These are phyloP conservation scores for Craterostigma plantagineum DNA, from an alignment of 257 asterid species.

Conservation along the genomic window DNA sequence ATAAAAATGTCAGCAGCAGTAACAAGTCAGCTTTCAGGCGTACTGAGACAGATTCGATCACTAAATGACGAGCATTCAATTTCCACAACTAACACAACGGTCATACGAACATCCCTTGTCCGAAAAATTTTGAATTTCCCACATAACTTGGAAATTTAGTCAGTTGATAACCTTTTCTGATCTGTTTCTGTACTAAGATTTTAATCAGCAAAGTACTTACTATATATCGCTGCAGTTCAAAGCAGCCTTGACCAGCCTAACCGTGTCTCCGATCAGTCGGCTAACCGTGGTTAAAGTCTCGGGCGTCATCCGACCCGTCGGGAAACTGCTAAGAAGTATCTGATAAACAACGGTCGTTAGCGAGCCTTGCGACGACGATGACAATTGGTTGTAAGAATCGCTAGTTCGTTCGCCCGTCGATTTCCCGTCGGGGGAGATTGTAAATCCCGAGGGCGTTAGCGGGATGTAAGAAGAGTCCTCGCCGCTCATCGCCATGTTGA, in stretches of 20 bases:
- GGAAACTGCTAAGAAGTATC: constrained; percentile 54
- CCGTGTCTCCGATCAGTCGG: constrained; percentile 54
- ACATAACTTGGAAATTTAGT: too few relatives aligned
- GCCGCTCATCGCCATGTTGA: constrained; percentile 87
- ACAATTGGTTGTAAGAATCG: constrained; percentile 15
- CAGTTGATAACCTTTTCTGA: too few relatives aligned
- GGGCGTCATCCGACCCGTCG: constrained; percentile 60
- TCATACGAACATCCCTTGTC: too few relatives aligned
- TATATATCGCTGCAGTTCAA: constrained; percentile 26
- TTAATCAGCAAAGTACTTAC: too few relatives aligned
- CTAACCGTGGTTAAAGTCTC: constrained; percentile 74
- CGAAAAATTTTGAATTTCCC: too few relatives aligned
- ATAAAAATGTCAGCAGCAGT: constrained; percentile 23
- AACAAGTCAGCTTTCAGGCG: constrained; percentile 25
- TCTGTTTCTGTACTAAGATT: too few relatives aligned
- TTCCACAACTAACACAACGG: constrained; percentile 33
- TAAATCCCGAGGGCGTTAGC: constrained; percentile 66
- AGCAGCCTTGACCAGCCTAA: constrained; percentile 78
- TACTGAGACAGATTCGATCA: constrained; percentile 1
- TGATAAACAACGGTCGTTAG: constrained; percentile 65
- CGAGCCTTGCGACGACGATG: constrained; percentile 26
- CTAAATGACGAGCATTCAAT: constrained; percentile 25
- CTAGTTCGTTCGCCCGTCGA: constrained; percentile 5
- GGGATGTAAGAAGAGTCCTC: constrained; percentile 70
- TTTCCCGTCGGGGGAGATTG: constrained; percentile 57